These are phyloP conservation scores for Ophiostoma tasmaniense DNA, from an alignment of 2,329 filamentous ascomycete species.

Conservation along the genomic window DNA sequence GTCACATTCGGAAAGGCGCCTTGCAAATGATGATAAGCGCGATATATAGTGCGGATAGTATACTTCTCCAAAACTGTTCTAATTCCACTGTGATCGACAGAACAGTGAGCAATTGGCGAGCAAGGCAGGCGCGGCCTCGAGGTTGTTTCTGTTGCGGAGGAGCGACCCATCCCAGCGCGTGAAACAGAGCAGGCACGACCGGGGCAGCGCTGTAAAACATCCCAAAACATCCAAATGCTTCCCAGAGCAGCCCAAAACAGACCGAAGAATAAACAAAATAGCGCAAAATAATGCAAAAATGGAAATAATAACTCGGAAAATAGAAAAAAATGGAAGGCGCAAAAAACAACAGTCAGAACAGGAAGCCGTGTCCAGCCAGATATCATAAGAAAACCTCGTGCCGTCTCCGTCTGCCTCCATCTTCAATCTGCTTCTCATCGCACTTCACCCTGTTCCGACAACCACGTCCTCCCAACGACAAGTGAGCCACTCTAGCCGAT, in stretches of 20 bases:
- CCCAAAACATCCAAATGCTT: no score
- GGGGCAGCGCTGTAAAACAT: not conserved
- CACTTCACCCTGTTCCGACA: not conserved
- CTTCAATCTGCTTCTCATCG: not conserved
- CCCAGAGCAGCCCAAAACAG: not conserved
- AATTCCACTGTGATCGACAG: not conserved
- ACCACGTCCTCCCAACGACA: not conserved
- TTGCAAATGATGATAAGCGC: not conserved
- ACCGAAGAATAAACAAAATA: not conserved
- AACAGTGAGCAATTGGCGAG: not conserved
- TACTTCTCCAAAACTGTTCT: rapidly evolving
- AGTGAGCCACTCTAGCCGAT: not conserved
- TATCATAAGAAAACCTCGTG: not conserved
- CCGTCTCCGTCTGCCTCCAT: not conserved
- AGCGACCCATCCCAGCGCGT: not conserved
- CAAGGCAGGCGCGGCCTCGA: not conserved
- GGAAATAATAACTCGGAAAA: not conserved
- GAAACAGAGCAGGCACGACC: not conserved
- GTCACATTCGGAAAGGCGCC: not conserved
- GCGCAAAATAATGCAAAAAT: not conserved
- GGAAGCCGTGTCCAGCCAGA: not conserved
- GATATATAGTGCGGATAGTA: not conserved
- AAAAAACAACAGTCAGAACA: not conserved
- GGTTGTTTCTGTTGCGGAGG: not conserved
- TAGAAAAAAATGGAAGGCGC: not conserved